A percentile compares a stretch with the other conserved stretches of the same genome.
phyloP scores from a whole-genome alignment of 2,329 filamentous ascomycete genomes.

The Lachnellula subtilissima region DNA sequence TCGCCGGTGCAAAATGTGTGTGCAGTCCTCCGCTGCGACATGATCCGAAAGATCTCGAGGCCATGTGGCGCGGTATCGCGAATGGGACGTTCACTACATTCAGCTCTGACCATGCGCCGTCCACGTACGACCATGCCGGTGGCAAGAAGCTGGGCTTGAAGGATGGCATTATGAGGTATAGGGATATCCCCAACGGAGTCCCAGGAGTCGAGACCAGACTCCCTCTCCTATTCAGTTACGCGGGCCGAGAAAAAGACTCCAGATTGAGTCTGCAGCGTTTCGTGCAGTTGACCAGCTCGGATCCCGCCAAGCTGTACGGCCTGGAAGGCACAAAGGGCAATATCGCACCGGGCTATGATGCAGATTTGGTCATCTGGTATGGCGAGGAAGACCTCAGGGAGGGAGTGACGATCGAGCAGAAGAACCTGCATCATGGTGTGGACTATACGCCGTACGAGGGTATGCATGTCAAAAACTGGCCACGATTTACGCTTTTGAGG shows the following conservation, averaged over 20 bases:
- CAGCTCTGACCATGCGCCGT: slow-evolving; percentile 35
- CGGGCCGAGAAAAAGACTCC: slow-evolving; percentile 10
- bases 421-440: slow-evolving; percentile 21
- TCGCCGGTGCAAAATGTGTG: slow-evolving; percentile 50
- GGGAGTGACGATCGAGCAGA: slow-evolving; percentile 15
- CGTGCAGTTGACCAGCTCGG: slow-evolving; percentile 19
- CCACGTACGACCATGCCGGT: slow-evolving; percentile 17
- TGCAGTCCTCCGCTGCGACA: slow-evolving; percentile 49
- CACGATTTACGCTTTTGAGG: slow-evolving; percentile 19
- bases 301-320: slow-evolving; percentile 23
- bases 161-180: slow-evolving; percentile 17
- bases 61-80: slow-evolving; percentile 46
- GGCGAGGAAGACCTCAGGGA: slow-evolving; percentile 10
- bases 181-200: slow-evolving; percentile 23
- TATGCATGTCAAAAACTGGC: slow-evolving; percentile 22
- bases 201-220: slow-evolving; percentile 23
- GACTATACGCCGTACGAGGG: slow-evolving; percentile 25
- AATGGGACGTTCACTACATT: slow-evolving; percentile 52
- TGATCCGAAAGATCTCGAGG: slow-evolving; percentile 43
- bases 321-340: slow-evolving; percentile 21
- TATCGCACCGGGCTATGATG: slow-evolving; percentile 23
- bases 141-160: slow-evolving; percentile 21
- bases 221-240: slow-evolving; percentile 18
- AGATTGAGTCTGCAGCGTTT: slow-evolving; percentile 17
- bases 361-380: slow-evolving; percentile 25